Evolutionary conservation across 1,284 basidiomycete species (phyloP).

Genomic region (Vanrija pseudolonga): DNA sequence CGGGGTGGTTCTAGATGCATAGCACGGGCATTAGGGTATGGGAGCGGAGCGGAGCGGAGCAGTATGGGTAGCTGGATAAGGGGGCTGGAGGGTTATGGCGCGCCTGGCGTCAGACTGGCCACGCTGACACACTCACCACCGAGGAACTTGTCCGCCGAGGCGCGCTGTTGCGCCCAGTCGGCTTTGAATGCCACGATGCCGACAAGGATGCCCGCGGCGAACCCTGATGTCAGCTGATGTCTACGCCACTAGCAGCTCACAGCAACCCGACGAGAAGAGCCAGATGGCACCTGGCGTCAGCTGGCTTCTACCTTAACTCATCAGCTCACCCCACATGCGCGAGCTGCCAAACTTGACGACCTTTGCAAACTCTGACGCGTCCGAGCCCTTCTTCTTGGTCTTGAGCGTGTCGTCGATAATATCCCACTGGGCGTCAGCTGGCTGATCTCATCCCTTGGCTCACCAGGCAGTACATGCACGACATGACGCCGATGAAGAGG

Average conservation of each 20-base stretch:
- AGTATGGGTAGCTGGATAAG: too few species aligned
- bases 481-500: slow-evolving; percentile 94
- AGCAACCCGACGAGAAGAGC: slow-evolving; percentile 74
- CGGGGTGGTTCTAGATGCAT: too few species aligned
- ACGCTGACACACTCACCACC: slow-evolving; percentile 22
- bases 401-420: slow-evolving; percentile 86
- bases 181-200: slow-evolving; percentile 83
- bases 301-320: too few species aligned
- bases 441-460: slow-evolving; percentile 6
- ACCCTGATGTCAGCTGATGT: slow-evolving; percentile 52
- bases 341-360: slow-evolving; percentile 65
- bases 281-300: slow-evolving; percentile 69
- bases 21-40: too few species aligned
- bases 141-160: slow-evolving; percentile 38
- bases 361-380: slow-evolving; percentile 83
- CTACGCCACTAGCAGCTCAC: slow-evolving; percentile 18
- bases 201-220: slow-evolving; percentile 74
- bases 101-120: too few species aligned
- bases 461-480: slow-evolving; percentile 64
- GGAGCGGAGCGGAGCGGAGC: too few species aligned
- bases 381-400: slow-evolving; percentile 85
- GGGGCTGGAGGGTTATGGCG: too few species aligned
- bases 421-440: slow-evolving; percentile 62
- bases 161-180: slow-evolving; percentile 35
- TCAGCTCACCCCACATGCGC: slow-evolving; percentile 50